Percentiles rank a stretch among this genome's conserved stretches.
Conservation (phyloP, 2,329 filamentous ascomycete species). For the Trichoderma sp. region DNA sequence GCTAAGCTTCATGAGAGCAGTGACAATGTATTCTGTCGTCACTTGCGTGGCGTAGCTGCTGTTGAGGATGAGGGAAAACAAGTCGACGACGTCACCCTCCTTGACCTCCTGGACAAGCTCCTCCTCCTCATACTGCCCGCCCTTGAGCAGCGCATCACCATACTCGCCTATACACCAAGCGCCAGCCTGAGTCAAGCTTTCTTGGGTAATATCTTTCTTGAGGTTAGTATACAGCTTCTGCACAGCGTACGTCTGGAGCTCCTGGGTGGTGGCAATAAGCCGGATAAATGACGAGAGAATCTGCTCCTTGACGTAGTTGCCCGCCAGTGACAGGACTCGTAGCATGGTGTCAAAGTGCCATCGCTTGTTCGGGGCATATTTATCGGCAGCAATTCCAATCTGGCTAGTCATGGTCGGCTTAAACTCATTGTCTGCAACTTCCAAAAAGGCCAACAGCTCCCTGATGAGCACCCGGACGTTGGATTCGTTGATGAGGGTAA, state of each 20-base stretch:
- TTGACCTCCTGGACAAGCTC: slow-evolving; percentile 78
- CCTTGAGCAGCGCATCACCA: slow-evolving; percentile 82
- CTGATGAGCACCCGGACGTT: slow-evolving; percentile 93
- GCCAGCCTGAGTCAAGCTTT: slow-evolving; percentile 87
- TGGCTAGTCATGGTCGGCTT: slow-evolving; percentile 98
- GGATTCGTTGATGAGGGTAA: slow-evolving; percentile 94
- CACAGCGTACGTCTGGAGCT: slow-evolving; percentile 92
- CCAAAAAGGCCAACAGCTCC: slow-evolving; percentile 90
- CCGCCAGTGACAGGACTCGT: slow-evolving; percentile 85
- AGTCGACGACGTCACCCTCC: slow-evolving; percentile 85
- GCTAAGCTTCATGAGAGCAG: slow-evolving; percentile 90
- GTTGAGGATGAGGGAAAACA: slow-evolving; percentile 90
- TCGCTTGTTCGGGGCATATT: slow-evolving; percentile 92
- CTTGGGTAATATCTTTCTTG: slow-evolving; percentile 96
- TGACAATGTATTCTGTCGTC: slow-evolving; percentile 93
- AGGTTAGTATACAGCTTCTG: slow-evolving; percentile 90
- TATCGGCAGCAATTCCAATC: slow-evolving; percentile 94
- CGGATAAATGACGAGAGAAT: slow-evolving; percentile 96
- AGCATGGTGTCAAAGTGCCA: slow-evolving; percentile 99
- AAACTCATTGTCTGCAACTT: slow-evolving; percentile 97
- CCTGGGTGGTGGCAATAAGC: slow-evolving; percentile 88
- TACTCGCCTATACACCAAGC: slow-evolving; percentile 99
- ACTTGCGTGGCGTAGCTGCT: slow-evolving; percentile 92
- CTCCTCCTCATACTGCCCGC: slow-evolving; percentile 91
- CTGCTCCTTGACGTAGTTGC: slow-evolving; percentile 96